Base-by-base conservation (phyloP, 75 land plant genomes). In the Pseudotsuga menziesii region DNA sequence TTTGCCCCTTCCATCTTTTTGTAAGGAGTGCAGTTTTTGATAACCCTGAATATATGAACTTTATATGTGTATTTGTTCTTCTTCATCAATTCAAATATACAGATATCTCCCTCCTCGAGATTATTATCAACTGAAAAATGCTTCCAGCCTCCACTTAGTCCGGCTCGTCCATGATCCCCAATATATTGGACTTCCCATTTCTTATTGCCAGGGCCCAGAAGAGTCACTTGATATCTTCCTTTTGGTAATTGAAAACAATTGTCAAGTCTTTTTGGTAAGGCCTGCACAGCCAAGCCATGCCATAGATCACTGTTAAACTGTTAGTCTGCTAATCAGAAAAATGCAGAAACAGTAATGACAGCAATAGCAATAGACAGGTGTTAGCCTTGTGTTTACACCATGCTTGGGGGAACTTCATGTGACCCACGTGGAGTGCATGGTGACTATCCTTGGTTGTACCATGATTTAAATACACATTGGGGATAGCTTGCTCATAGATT, bases 81-180 rank as follows among this genome's bases (percentile, higher is more conserved):
- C 4, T 71, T n/a, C 32, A 52, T 7, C 79, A 59, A 69, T 56
- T 80, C 80, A 48, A 80, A 78, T 12, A 80, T 77, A 22, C 67
- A 80, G 5, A 77, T 69, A 62, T 80, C 81, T 4, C 67, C 81
- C 41, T 77, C 80, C 63, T 80, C 81, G 2, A 80, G 69, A 54
- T 58, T 76, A 80, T 80, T 57, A 59, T 76, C 64, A 20, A 80
- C 19, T 59, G 81, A 52, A 59, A 80, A 80, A 35, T 36, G 13
- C 25, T 56, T 77, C 81, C 81, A 80, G 14, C 79, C 79, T 71
- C 73, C 73, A 71, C 73, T 44, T 41, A 44, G n/a, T 36, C 73
- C 55, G 22, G 73, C 44, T 0, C 26, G 13, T 36, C 9, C 17
- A 14, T 17, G 29, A 48, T 71, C 55, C 56, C 73, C 56, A 23